These are phyloP conservation scores for Cyanidiococcus yangmingshanensis DNA, from an alignment of 23 red algal genomes.

Conservation along the genomic window DNA sequence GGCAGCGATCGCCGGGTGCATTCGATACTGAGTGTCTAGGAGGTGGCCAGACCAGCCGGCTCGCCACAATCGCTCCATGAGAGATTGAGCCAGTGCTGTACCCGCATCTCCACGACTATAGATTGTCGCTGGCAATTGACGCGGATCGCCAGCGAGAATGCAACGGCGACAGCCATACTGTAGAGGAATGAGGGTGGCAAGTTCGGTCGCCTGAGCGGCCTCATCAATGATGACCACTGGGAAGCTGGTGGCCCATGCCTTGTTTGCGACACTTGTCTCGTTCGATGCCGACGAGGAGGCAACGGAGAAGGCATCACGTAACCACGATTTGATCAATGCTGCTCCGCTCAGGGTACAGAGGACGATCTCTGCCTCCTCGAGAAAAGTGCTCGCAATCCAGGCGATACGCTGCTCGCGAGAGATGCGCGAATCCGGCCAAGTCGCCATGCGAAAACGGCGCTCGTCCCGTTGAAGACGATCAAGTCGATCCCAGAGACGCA, in stretches of 20 bases:
- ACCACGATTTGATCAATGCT: background rate
- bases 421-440: background rate
- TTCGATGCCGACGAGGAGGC: background rate
- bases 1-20: conserved; percentile 85
- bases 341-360: conserved; percentile 14
- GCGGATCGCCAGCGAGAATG: conserved; percentile 80
- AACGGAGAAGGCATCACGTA: background rate
- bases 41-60: conserved; percentile 31
- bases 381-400: conserved; percentile 4
- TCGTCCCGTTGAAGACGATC: conserved; percentile 8
- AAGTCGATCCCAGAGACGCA: conserved; percentile 16
- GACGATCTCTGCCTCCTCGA: conserved; percentile 17
- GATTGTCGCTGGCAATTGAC: conserved; percentile 90
- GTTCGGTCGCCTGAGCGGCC: conserved; percentile 13
- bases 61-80: conserved; percentile 67
- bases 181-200: background rate
- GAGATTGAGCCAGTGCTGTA: conserved; percentile 45
- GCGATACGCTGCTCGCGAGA: conserved; percentile 5
- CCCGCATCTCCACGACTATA: conserved; percentile 51
- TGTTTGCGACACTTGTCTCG: background rate
- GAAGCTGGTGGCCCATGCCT: background rate
- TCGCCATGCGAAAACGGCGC: conserved; percentile 8
- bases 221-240: background rate
- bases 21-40: conserved; percentile 93
- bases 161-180: conserved; percentile 29